Base-by-base conservation (phyloP, 2,329 filamentous ascomycete genomes). In the Colletotrichum phormii region DNA sequence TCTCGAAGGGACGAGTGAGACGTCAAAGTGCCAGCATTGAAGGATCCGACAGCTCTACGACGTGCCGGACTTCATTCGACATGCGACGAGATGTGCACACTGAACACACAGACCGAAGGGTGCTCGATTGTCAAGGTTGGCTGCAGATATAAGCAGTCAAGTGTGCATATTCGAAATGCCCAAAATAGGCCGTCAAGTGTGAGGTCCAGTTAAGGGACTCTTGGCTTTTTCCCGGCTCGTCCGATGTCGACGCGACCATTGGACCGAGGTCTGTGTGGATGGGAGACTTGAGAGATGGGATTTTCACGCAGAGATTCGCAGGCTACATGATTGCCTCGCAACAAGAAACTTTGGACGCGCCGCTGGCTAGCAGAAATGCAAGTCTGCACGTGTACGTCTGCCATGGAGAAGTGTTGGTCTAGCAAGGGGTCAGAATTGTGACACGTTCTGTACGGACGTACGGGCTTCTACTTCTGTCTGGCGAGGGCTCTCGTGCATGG, bases 211-310 rank as follows among this genome's bases (percentile, higher is more conserved):
- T 71, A 55, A 26, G 26, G 35, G 46, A 61, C 49, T 57, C 57
- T 62, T 71, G 67, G 67, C 68, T 64, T 46, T 54, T 64, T 53
- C 64, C 49, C 35, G 26, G 57, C 64, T 67, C 68, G 63, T 71
- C 68, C 63, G 63, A 71, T 61, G 49, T 67, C 55, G n/a, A 61
- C n/a, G 26, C 22, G 9, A 37, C 13, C 60, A 59, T 70, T 70
- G 42, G 62, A 26, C 68, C 55, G 46, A 57, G 63, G 49, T 64
- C 33, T 54, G 26, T 61, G 64, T 51, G 55, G 35, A 46, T 55
- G 55, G 31, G 60, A 49, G 22, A 64, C 18, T 49, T 55, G 24
- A 7, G 12, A 66, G 67, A 57, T 66, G 62, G 67, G 62, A 59
- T 66, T 65, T 49, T 9, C 4, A 8, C 7, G 60, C 29, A 35